phyloP scores from a whole-genome alignment of 2,329 filamentous ascomycete species.

The Arthrobotrys sphaeroides region DNA sequence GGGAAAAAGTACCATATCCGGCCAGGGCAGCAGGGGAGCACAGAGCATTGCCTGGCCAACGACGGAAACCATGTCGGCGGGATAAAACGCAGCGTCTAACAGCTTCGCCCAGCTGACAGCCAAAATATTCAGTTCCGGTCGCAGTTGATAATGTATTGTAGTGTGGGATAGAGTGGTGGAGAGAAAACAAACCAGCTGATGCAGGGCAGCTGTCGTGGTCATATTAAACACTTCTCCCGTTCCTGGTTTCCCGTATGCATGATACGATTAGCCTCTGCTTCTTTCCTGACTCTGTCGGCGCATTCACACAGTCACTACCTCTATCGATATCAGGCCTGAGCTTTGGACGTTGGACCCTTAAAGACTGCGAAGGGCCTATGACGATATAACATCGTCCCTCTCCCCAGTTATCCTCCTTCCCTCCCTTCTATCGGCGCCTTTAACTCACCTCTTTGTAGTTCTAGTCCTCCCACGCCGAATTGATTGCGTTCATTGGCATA shows the following conservation, averaged over 20 bases:
- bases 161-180: too few relatives aligned
- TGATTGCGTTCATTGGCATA: constrained; percentile 5
- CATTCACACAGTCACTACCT: too few relatives aligned
- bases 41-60: constrained; percentile 49
- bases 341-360: too few relatives aligned
- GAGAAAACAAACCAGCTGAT: constrained; percentile 42
- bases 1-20: not conserved
- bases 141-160: not conserved
- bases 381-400: too few relatives aligned
- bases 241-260: constrained; percentile 2
- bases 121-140: not conserved
- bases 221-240: constrained; percentile 10
- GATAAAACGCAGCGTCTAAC: constrained; percentile 1
- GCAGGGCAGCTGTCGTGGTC: constrained; percentile 47
- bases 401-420: too few relatives aligned
- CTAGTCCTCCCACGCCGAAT: too few relatives aligned
- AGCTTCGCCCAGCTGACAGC: constrained; percentile 31
- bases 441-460: too few relatives aligned
- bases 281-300: too few relatives aligned
- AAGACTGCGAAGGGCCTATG: too few relatives aligned
- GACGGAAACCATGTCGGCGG: not conserved
- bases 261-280: constrained; percentile 1
- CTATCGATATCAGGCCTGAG: too few relatives aligned
- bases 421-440: too few relatives aligned
- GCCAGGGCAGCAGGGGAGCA: constrained; percentile 6